These are phyloP conservation scores for Paraphoma sp. DNA, from an alignment of 2,329 filamentous ascomycete species.

Conservation along the genomic window DNA sequence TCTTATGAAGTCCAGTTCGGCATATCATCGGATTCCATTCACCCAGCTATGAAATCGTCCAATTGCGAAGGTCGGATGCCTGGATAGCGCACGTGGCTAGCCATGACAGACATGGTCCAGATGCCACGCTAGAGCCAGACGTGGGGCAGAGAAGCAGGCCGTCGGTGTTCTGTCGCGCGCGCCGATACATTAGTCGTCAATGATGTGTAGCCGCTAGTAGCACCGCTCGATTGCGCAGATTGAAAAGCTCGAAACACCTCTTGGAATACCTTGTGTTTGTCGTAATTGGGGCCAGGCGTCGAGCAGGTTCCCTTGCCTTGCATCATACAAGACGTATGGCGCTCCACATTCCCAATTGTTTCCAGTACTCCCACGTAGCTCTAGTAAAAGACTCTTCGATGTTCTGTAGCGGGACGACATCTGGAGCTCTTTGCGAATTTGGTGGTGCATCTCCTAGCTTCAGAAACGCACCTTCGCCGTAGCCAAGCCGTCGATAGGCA, in stretches of 20 bases:
- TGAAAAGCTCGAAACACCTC: too few species aligned
- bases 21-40: neutral
- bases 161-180: too few species aligned
- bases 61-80: too few species aligned
- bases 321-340: neutral
- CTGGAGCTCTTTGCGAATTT: neutral
- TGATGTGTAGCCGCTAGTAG: too few species aligned
- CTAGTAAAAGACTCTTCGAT: neutral
- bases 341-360: neutral
- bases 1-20: neutral
- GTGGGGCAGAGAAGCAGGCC: too few species aligned
- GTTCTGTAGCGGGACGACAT: neutral
- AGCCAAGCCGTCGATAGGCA: neutral
- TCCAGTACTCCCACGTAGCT: neutral
- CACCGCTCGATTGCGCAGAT: too few species aligned
- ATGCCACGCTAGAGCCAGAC: too few species aligned
- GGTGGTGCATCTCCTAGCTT: neutral
- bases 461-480: neutral
- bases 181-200: too few species aligned
- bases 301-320: neutral
- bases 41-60: neutral
- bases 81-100: too few species aligned
- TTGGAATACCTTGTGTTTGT: too few species aligned
- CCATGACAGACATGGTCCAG: too few species aligned
- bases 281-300: too few species aligned